Conservation (phyloP, 768 basidiomycete species). For the Rhodocollybia butyracea region DNA sequence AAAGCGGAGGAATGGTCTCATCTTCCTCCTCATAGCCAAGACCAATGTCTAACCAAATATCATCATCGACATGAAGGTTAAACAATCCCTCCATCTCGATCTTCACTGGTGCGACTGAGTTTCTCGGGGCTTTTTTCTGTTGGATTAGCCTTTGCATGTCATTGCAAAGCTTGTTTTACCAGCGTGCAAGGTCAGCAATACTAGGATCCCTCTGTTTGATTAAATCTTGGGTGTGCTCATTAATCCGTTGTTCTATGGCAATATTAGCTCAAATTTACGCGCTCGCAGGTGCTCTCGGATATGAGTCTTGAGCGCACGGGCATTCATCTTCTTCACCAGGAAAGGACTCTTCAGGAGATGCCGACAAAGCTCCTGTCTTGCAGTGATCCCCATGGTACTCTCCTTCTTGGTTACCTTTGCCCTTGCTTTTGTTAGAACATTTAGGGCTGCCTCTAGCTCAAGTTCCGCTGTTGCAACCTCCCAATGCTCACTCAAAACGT, state of each 20-base stretch:
- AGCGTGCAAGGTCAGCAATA: slow-evolving; percentile 12
- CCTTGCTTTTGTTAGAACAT: too few relatives aligned
- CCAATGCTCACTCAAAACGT: not conserved
- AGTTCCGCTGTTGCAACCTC: not conserved
- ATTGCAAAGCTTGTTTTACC: slow-evolving; percentile 19
- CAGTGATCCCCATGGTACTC: not conserved
- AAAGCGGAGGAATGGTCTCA: slow-evolving; percentile 9
- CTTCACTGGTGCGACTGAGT: slow-evolving; percentile 12
- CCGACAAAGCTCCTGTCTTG: not conserved
- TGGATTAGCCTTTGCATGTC: slow-evolving; percentile 16
- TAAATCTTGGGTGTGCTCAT: slow-evolving; percentile 11
- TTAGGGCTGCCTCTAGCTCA: not conserved
- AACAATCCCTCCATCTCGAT: slow-evolving; percentile 20
- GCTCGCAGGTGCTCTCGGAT: slow-evolving; percentile 15
- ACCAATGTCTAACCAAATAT: slow-evolving; percentile 27
- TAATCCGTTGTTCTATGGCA: slow-evolving; percentile 15
- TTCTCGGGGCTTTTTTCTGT: slow-evolving; percentile 13
- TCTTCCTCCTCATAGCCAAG: slow-evolving; percentile 17
- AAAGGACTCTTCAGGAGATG: slow-evolving; percentile 7
- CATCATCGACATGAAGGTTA: slow-evolving; percentile 24
- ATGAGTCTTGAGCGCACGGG: slow-evolving; percentile 14
- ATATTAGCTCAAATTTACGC: slow-evolving; percentile 16
- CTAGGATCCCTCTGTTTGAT: slow-evolving; percentile 14
- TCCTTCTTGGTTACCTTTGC: not conserved
- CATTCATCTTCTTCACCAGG: slow-evolving; percentile 14